Conservation (phyloP, 2,329 filamentous ascomycete species). For the Keithomyces neogunnii region DNA sequence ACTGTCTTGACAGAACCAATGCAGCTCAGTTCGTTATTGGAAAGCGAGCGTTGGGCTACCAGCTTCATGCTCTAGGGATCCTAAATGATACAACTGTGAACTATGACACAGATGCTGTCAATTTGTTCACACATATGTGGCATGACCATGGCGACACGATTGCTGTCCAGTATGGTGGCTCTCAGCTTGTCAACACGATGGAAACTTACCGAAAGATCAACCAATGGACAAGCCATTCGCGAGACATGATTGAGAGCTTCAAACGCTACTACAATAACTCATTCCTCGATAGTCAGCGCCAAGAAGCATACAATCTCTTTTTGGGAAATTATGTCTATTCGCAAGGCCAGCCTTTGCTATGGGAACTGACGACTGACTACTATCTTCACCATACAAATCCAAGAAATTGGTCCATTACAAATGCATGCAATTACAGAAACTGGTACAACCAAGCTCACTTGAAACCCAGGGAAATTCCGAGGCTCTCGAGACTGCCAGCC, state of each 20-base stretch:
- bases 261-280: conserved; percentile 99
- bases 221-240: conserved; percentile 94
- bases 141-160: conserved; percentile 97
- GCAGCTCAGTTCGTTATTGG: conserved; percentile 97
- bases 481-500: conserved; percentile 29
- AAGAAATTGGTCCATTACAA: conserved; percentile 56
- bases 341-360: conserved; percentile 86
- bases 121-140: conserved; percentile 97
- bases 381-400: conserved; percentile 90
- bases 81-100: conserved; percentile 70
- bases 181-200: conserved; percentile 98
- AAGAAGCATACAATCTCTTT: conserved; percentile 97
- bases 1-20: conserved; percentile 94
- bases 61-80: conserved; percentile 85
- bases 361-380: conserved; percentile 92
- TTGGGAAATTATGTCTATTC: conserved; percentile 89
- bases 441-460: conserved; percentile 79
- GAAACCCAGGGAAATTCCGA: conserved; percentile 49
- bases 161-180: conserved; percentile 93
- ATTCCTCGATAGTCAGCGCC: conserved; percentile 92
- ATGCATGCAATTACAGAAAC: conserved; percentile 65
- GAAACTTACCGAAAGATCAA: conserved; percentile 98
- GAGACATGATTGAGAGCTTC: conserved; percentile 99
- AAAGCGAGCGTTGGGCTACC: conserved; percentile 84
- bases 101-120: conserved; percentile 93